Evolutionary conservation across 768 basidiomycete species (phyloP).

Genomic region (Trametes villosa): DNA sequence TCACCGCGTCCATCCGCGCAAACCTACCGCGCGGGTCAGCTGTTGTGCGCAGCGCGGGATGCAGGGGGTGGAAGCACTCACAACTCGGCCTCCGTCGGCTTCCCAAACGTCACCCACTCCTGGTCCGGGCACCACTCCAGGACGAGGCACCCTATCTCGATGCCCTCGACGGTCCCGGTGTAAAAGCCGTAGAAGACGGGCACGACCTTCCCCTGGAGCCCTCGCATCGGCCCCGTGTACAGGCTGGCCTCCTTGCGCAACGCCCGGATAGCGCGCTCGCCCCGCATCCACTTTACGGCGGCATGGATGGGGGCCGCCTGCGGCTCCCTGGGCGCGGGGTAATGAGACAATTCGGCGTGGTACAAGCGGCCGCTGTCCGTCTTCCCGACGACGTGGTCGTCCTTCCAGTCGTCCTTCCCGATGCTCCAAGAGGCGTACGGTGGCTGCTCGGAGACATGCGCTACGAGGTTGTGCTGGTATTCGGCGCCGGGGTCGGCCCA

Average conservation of each 20-base stretch:
- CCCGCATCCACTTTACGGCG: slow-evolving; percentile 42
- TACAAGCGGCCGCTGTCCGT: slow-evolving; percentile 7
- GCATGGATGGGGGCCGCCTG: slow-evolving; percentile 13
- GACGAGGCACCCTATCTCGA: slow-evolving; percentile 39
- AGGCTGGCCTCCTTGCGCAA: slow-evolving; percentile 40
- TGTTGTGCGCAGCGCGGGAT: too few relatives aligned
- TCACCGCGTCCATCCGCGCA: slow-evolving; percentile 36
- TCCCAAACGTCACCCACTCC: slow-evolving; percentile 3
- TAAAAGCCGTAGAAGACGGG: slow-evolving; percentile 46
- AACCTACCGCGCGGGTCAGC: slow-evolving; percentile 29
- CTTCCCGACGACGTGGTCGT: slow-evolving; percentile 2
- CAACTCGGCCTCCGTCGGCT: not conserved
- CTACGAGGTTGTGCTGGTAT: slow-evolving; percentile 3
- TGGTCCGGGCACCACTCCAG: slow-evolving; percentile 43
- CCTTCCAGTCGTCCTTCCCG: slow-evolving; percentile 2
- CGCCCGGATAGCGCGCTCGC: slow-evolving; percentile 28
- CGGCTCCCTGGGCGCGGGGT: not conserved
- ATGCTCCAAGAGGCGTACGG: slow-evolving; percentile 4
- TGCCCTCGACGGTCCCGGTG: slow-evolving; percentile 33
- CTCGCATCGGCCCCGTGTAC: slow-evolving; percentile 38
- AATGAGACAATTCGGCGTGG: slow-evolving; percentile 13
- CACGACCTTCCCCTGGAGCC: slow-evolving; percentile 44
- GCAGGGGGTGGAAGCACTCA: too few relatives aligned
- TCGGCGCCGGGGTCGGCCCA: not conserved
- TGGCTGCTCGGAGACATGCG: not conserved